Conservation (phyloP, 352 stramenopile genomes). For the Phytopythium ostracodes region DNA sequence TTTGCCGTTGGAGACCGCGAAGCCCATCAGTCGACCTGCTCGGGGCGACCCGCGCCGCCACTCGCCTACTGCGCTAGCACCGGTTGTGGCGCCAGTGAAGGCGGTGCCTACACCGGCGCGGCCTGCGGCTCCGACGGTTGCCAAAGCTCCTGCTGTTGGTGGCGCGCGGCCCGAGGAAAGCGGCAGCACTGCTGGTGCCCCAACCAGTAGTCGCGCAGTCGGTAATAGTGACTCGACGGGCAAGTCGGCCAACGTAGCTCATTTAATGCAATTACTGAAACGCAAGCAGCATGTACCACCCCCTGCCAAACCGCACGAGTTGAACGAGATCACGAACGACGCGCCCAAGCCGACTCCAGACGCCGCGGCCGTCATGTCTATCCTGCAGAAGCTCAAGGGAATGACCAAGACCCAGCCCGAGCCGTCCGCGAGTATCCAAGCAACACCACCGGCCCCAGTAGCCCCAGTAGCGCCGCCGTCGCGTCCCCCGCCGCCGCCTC, state of each 20-base stretch:
- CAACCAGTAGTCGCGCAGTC: conserved; percentile 11
- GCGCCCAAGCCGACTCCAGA: conserved; percentile 38
- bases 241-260: conserved; percentile 71
- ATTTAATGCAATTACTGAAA: conserved; percentile 83
- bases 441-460: neutral
- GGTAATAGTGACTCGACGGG: conserved; percentile 14
- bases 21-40: conserved; percentile 1
- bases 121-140: neutral
- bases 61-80: neutral
- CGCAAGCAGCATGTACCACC: conserved; percentile 46
- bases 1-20: conserved; percentile 10
- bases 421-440: neutral
- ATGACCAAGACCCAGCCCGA: conserved; percentile 26
- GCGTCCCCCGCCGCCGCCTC: neutral
- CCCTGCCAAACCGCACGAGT: conserved; percentile 5
- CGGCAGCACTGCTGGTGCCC: neutral
- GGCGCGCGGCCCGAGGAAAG: neutral
- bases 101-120: neutral
- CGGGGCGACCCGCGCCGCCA: conserved; percentile 8
- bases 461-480: neutral
- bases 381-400: conserved; percentile 79
- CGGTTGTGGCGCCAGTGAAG: neutral
- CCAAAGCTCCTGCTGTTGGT: neutral
- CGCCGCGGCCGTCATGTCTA: conserved; percentile 78
- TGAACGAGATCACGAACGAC: conserved; percentile 60